These are phyloP conservation scores for Populus hybrid DNA, from an alignment of 441 rosid genomes.

Conservation along the genomic window DNA sequence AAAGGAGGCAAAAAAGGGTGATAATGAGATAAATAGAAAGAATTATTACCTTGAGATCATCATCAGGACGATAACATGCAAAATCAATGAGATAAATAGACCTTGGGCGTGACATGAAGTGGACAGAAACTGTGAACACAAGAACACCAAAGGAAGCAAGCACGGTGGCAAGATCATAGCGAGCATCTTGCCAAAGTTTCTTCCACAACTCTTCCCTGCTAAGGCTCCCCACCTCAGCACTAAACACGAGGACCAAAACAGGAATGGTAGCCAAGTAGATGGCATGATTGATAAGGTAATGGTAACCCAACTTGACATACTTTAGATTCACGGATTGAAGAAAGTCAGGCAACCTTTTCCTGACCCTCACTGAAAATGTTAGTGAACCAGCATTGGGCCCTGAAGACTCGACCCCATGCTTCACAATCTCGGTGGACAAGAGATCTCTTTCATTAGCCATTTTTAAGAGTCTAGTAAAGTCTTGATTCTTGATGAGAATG, in stretches of 20 bases:
- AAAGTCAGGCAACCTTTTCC: constrained; percentile 82
- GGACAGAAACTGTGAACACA: constrained; percentile 62
- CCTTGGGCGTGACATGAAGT: constrained; percentile 79
- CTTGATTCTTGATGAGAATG: not conserved
- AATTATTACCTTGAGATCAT: constrained; percentile 65
- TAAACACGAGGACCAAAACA: constrained; percentile 62
- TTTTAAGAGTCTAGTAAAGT: not conserved
- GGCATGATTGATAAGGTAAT: constrained; percentile 79
- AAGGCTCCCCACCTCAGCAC: constrained; percentile 84
- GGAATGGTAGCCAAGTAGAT: constrained; percentile 88
- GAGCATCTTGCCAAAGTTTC: constrained; percentile 68
- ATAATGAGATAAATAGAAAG: not conserved
- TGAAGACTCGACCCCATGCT: constrained; percentile 78
- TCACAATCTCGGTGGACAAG: constrained; percentile 80
- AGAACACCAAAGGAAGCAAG: constrained; percentile 60
- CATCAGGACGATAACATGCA: constrained; percentile 76
- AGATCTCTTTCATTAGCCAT: constrained; percentile 76
- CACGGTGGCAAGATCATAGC: constrained; percentile 68
- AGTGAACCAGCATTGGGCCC: constrained; percentile 87
- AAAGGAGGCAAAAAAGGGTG: not conserved
- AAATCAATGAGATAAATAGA: constrained; percentile 83
- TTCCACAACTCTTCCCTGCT: constrained; percentile 76
- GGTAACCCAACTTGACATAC: constrained; percentile 90
- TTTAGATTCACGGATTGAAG: constrained; percentile 90
- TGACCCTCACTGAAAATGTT: constrained; percentile 79